Conservation (phyloP, 2,329 filamentous ascomycete species). For the Xylariaceae sp. region DNA sequence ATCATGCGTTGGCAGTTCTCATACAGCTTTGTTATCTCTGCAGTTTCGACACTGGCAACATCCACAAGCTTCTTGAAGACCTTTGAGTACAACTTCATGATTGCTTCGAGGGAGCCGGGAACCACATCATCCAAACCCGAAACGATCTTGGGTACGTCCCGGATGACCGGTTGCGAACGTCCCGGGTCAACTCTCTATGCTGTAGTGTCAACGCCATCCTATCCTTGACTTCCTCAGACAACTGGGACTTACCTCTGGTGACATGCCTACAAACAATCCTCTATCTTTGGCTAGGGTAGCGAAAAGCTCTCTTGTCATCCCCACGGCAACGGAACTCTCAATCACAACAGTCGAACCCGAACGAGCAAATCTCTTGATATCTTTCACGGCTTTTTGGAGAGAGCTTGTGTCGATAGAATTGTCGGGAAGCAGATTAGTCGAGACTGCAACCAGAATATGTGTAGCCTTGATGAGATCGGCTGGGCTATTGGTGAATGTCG, state of each 20-base stretch:
- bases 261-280: conserved; percentile 47
- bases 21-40: conserved; percentile 56
- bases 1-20: conserved; percentile 57
- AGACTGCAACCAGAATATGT: neutral
- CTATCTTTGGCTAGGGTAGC: conserved; percentile 40
- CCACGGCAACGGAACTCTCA: conserved; percentile 52
- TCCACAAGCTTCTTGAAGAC: neutral
- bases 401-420: neutral
- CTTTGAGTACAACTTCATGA: conserved; percentile 41
- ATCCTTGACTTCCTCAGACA: neutral
- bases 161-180: conserved; percentile 35
- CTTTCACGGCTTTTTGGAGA: conserved; percentile 7
- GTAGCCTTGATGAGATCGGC: neutral
- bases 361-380: conserved; percentile 39
- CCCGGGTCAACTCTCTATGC: conserved; percentile 29
- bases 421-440: neutral
- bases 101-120: conserved; percentile 42
- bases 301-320: conserved; percentile 49
- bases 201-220: conserved; percentile 7
- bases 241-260: conserved; percentile 38
- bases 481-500: too few species aligned
- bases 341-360: conserved; percentile 46
- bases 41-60: conserved; percentile 39
- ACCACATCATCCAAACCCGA: conserved; percentile 47
- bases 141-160: conserved; percentile 49